phyloP scores from a whole-genome alignment of 345 rosid species.

The Populus simonii region DNA sequence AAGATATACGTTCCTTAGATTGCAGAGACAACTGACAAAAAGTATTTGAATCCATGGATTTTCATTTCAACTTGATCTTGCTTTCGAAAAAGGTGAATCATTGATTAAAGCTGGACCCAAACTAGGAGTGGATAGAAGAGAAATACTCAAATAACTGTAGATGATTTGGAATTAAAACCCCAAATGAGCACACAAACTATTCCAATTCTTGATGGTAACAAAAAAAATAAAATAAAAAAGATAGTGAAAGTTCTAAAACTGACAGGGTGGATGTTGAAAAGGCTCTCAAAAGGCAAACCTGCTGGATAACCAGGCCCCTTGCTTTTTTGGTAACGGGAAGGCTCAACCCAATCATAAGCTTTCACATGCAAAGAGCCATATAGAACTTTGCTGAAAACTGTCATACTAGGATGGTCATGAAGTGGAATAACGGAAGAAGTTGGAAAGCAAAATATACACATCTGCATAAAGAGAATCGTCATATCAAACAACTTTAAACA shows the following conservation, averaged over 20 bases:
- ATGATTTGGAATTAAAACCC: neutral
- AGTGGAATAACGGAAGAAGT: conserved; percentile 90
- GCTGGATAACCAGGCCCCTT: conserved; percentile 37
- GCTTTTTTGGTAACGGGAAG: conserved; percentile 52
- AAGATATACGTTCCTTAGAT: neutral
- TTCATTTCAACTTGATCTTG: neutral
- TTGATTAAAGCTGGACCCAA: neutral
- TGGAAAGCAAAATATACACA: conserved; percentile 94
- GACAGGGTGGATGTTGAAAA: conserved; percentile 5
- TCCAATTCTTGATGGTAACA: neutral
- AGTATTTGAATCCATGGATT: neutral
- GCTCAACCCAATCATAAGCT: conserved; percentile 96
- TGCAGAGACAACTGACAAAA: neutral
- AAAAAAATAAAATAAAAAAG: neutral
- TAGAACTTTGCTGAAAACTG: conserved; percentile 86
- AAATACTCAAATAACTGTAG: neutral
- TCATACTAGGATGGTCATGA: conserved; percentile 96
- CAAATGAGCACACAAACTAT: neutral
- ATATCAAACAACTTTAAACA: conserved; percentile 1
- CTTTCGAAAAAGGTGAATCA: neutral
- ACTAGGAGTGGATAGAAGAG: neutral
- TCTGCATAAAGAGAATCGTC: conserved; percentile 46
- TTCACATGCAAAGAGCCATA: conserved; percentile 92
- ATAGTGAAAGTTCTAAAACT: neutral
- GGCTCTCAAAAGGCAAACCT: conserved; percentile 33